Base-by-base conservation (phyloP, 768 basidiomycete genomes). In the Amyloporia xantha region DNA sequence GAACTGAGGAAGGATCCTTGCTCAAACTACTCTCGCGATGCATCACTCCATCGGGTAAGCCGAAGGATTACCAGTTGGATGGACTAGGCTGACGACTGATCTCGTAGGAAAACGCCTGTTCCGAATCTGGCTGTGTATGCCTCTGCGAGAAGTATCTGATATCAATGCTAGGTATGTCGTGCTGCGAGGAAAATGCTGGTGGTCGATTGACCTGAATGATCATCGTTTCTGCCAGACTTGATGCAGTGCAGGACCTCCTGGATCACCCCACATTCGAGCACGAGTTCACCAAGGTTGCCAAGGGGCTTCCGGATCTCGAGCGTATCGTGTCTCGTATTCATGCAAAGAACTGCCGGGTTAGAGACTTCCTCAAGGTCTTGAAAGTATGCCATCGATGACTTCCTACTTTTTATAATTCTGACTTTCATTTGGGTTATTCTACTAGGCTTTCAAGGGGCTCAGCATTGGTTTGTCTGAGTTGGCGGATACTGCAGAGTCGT, bases 81-180 rank as follows among this genome's bases (percentile, higher is more conserved):
- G 26, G 50, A 48, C 36, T 13, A 56, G 33, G 15, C 54, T 55
- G n/a, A 25, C 41, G 30, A 7, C 30, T 42, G 11, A 43, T 10
- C n/a, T 39, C 28, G 9, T 47, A 91, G 91, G 93, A 35, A 98
- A 98, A 65, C 81, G 96, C 21, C 74, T 98, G 24, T 98, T 99
- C 77, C 81, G 94, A 36, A 86, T 95, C 46, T 99, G 96, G 96
- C 72, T 99, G 6, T 96, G 91, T 54, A 86, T 86, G 76, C 96
- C 96, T 17, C 68, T 99, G 53, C 80, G 85, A 25, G 81, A 88
- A 33, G 81, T 83, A 28, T 63, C 75, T 10, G 88, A 88, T 41
- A 98, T 99, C 67, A 94, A 95, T 59, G 84, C 88, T 35, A 76
- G 93, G 92, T 90, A 59, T 54, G 70, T 53, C 42, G 4, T 4